These are phyloP conservation scores for Pyricularia sp. DNA, from an alignment of 2,329 filamentous ascomycete species.

Conservation along the genomic window DNA sequence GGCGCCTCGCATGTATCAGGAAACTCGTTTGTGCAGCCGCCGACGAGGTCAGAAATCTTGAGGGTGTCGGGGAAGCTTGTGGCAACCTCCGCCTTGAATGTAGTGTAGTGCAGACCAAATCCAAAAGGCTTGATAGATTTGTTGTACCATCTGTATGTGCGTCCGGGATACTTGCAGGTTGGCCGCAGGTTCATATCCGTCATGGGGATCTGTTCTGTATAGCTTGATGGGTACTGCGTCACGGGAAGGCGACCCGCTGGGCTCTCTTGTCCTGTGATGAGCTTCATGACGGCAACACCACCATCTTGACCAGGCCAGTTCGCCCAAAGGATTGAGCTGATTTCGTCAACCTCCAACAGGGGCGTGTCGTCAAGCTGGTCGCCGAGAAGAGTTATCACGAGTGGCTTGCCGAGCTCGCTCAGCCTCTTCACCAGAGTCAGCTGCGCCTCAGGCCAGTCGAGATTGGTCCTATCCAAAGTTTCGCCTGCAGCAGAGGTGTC, in stretches of 20 bases:
- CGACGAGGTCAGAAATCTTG: slow-evolving; percentile 6
- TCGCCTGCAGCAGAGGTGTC: slow-evolving; percentile 43
- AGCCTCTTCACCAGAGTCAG: slow-evolving; percentile 38
- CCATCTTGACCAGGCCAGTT: slow-evolving; percentile 53
- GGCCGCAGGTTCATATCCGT: slow-evolving; percentile 45
- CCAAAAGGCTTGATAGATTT: slow-evolving; percentile 43
- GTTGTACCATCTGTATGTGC: slow-evolving; percentile 51
- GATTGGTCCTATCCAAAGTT: slow-evolving; percentile 36
- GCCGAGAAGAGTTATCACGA: slow-evolving; percentile 41
- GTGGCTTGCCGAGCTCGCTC: slow-evolving; percentile 31
- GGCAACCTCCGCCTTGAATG: slow-evolving; percentile 24
- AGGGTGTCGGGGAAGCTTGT: not conserved
- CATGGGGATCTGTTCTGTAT: slow-evolving; percentile 39
- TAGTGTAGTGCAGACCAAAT: slow-evolving; percentile 49
- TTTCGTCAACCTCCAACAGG: slow-evolving; percentile 33
- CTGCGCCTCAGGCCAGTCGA: slow-evolving; percentile 44
- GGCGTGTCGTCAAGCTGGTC: slow-evolving; percentile 40
- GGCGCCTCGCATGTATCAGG: slow-evolving; percentile 9
- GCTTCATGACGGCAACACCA: slow-evolving; percentile 42
- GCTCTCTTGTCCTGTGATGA: slow-evolving; percentile 38
- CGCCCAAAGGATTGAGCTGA: slow-evolving; percentile 45
- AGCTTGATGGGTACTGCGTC: slow-evolving; percentile 45
- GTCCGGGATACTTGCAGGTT: slow-evolving; percentile 27
- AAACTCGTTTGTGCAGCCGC: slow-evolving; percentile 21
- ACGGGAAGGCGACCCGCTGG: slow-evolving; percentile 45